These are phyloP conservation scores for Oryza glaberrima DNA, from an alignment of 176 grass and related monocot genomes.

Conservation along the genomic window DNA sequence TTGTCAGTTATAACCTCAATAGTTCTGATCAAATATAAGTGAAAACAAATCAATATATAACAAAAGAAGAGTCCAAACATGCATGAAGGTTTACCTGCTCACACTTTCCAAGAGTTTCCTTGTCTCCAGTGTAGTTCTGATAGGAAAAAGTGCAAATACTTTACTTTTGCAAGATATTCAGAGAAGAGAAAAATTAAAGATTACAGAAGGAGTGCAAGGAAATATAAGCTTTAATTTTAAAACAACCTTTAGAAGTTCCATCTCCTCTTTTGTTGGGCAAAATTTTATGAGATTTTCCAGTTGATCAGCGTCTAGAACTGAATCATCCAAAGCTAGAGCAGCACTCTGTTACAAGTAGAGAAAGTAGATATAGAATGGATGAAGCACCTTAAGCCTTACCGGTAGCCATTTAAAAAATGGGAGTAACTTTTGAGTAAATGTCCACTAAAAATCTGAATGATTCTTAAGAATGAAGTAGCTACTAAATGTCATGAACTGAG, in stretches of 20 bases:
- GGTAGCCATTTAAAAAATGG: neutral
- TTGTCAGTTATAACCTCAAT: conserved; percentile 6
- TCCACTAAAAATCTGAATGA: neutral
- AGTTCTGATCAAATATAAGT: neutral
- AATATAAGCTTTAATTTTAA: conserved; percentile 22
- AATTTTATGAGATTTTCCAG: conserved; percentile 95
- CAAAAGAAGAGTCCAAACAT: conserved; percentile 19
- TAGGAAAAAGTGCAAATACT: conserved; percentile 47
- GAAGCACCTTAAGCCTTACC: conserved; percentile 16
- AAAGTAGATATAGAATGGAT: conserved; percentile 34
- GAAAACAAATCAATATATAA: neutral
- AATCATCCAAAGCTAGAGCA: conserved; percentile 89
- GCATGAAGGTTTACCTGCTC: conserved; percentile 68
- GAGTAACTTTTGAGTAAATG: conserved; percentile 16
- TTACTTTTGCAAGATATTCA: conserved; percentile 44
- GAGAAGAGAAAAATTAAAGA: conserved; percentile 37
- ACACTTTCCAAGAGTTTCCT: conserved; percentile 94
- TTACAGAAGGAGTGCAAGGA: conserved; percentile 24
- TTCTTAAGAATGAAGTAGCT: conserved; percentile 7
- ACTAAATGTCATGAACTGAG: conserved; percentile 12
- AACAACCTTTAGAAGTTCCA: conserved; percentile 94
- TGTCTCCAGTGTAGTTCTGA: conserved; percentile 74
- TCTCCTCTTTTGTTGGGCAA: conserved; percentile 98
- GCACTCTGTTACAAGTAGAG: conserved; percentile 59
- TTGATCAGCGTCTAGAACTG: conserved; percentile 89